Percentiles rank a stretch among this genome's conserved stretches.
These are phyloP conservation scores for Dactylella cylindrospora DNA, from an alignment of 2,329 filamentous ascomycete species.

Conservation along the genomic window DNA sequence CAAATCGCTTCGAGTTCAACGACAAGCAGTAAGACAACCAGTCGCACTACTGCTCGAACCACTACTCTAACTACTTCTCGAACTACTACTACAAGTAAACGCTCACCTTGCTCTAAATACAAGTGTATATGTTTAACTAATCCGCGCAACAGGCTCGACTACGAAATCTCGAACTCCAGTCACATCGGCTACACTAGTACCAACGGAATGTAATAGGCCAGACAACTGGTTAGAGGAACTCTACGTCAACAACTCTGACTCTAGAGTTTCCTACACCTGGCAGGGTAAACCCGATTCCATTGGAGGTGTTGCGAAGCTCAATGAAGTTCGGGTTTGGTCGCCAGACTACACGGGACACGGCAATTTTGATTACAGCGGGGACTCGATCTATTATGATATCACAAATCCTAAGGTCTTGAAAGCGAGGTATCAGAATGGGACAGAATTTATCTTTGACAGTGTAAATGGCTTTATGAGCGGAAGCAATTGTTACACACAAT, in stretches of 20 bases:
- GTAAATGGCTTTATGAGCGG: slow-evolving; percentile 2
- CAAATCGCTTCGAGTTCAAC: too few species aligned
- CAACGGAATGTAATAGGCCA: too few species aligned
- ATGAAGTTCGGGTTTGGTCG: slow-evolving; percentile 5
- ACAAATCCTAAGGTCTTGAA: slow-evolving; percentile 1
- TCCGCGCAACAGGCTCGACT: too few species aligned
- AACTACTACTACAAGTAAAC: too few species aligned
- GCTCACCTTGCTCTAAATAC: too few species aligned
- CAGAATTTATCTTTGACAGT: slow-evolving; percentile 3
- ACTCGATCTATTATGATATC: slow-evolving; percentile 7
- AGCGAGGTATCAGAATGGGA: slow-evolving; percentile 12
- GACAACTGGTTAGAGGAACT: too few species aligned
- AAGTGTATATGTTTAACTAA: too few species aligned
- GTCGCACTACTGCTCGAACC: too few species aligned
- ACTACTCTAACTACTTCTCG: too few species aligned
- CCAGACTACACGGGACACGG: background rate
- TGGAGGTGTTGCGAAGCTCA: slow-evolving; percentile 2
- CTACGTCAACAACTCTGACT: background rate
- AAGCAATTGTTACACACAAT: slow-evolving; percentile 1
- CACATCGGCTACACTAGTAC: too few species aligned
- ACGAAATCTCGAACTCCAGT: too few species aligned
- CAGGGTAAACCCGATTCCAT: background rate
- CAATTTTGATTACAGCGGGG: background rate
- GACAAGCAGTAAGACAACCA: too few species aligned
- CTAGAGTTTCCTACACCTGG: slow-evolving; percentile 4